Percentiles rank a stretch among this genome's conserved stretches.
phyloP scores from a whole-genome alignment of 306 rosid genomes.

The Argentina anserina region DNA sequence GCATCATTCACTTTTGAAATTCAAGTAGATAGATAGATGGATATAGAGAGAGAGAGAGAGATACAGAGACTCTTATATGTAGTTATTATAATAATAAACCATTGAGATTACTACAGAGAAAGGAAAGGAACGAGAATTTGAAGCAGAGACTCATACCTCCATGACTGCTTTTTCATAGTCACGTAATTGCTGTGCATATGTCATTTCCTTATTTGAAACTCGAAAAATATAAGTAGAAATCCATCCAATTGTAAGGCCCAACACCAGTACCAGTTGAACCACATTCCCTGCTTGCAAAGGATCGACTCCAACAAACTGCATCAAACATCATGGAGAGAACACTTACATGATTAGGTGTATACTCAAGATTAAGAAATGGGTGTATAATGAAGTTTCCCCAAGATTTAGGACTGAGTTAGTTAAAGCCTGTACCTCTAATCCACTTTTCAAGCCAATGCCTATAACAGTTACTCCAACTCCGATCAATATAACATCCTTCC shows the following conservation, averaged over 20 bases:
- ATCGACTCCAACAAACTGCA: slow-evolving; percentile 80
- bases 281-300: slow-evolving; percentile 95
- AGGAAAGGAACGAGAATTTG: neutral
- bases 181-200: slow-evolving; percentile 89
- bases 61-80: too few relatives aligned
- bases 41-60: neutral
- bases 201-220: slow-evolving; percentile 98
- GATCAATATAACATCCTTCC: slow-evolving; percentile 90
- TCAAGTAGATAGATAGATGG: neutral
- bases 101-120: neutral
- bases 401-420: neutral
- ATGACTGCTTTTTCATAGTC: slow-evolving; percentile 91
- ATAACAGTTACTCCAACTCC: slow-evolving; percentile 77
- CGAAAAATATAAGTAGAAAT: slow-evolving; percentile 85
- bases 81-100: neutral
- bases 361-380: neutral
- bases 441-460: slow-evolving; percentile 77
- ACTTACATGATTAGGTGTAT: slow-evolving; percentile 11
- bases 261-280: slow-evolving; percentile 86
- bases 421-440: slow-evolving; percentile 63
- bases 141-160: slow-evolving; percentile 48
- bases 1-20: neutral
- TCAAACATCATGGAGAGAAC: slow-evolving; percentile 17
- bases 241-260: slow-evolving; percentile 95
- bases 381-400: too few relatives aligned